A percentile compares a stretch with the other conserved stretches of the same genome.
Evolutionary conservation across 176 grass and related monocot genomes (phyloP).

Genomic region (Bonia amplexicaulis): DNA sequence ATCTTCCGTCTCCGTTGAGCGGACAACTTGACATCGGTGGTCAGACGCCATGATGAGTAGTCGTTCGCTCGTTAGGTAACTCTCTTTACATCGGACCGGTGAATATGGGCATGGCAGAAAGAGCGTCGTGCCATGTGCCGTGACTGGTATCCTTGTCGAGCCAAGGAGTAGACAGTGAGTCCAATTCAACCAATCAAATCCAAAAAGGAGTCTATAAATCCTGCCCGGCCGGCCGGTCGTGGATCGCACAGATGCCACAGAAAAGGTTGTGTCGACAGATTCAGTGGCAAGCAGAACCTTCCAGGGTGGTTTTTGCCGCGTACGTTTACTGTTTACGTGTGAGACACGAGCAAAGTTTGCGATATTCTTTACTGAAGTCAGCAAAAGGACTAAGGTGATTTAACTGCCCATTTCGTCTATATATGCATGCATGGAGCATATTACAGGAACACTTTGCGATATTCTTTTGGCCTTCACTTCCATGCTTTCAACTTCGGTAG

Average conservation of each 20-base stretch:
- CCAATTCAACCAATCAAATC: constrained; percentile 22
- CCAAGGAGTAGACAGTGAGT: not conserved
- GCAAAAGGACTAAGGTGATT: not conserved
- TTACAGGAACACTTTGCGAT: not conserved
- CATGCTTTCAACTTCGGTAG: not conserved
- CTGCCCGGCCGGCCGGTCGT: not conserved
- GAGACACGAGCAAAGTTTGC: not conserved
- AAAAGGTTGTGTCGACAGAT: constrained; percentile 11
- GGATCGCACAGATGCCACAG: not conserved
- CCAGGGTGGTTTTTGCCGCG: not conserved
- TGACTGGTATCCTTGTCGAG: constrained; percentile 18
- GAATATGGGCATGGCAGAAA: constrained; percentile 33
- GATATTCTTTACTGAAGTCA: not conserved
- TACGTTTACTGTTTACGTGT: not conserved
- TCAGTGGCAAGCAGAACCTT: constrained; percentile 16
- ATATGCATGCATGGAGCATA: not conserved
- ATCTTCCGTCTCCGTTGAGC: not conserved
- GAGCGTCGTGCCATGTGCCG: constrained; percentile 24
- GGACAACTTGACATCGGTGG: constrained; percentile 12
- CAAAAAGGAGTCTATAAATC: not conserved
- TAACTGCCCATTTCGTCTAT: not conserved
- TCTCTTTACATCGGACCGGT: not conserved
- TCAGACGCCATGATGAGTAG: not conserved
- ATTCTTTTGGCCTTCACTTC: not conserved
- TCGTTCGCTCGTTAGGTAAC: not conserved